Conservation (phyloP, 345 rosid species). For the Mercurialis annua region DNA sequence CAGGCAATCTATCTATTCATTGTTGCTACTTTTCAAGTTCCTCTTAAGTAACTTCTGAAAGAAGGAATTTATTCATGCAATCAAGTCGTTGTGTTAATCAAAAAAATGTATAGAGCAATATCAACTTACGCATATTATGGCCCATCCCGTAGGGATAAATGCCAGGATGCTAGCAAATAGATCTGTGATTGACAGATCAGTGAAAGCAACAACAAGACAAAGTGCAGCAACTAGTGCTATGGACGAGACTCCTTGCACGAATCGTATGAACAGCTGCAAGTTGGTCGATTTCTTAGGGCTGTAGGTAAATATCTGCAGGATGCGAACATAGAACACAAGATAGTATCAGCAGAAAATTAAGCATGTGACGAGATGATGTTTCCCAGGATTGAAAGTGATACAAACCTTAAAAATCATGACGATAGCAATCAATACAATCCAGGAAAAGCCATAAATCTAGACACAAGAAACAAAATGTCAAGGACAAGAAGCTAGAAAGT, state of each 20-base stretch:
- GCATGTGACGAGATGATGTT: background rate
- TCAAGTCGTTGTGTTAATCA: background rate
- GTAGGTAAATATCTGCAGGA: conserved; percentile 65
- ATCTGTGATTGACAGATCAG: conserved; percentile 61
- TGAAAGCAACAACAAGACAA: conserved; percentile 52
- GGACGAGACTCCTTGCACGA: conserved; percentile 74
- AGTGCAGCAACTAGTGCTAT: conserved; percentile 64
- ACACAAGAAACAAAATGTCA: conserved; percentile 23
- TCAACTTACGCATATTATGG: conserved; percentile 60
- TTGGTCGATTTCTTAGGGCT: conserved; percentile 64
- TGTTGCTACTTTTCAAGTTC: background rate
- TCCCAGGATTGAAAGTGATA: background rate
- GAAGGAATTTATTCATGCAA: background rate
- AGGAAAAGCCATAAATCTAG: conserved; percentile 90
- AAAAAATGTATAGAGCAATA: background rate
- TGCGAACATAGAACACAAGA: conserved; percentile 2
- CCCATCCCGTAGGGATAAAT: conserved; percentile 94
- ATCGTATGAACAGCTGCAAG: conserved; percentile 64
- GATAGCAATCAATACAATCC: conserved; percentile 65
- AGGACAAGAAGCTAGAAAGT: conserved; percentile 11
- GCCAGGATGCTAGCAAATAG: conserved; percentile 83
- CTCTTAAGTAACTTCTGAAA: background rate
- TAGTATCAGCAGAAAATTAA: background rate
- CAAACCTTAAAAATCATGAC: conserved; percentile 78
- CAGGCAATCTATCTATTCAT: background rate